phyloP scores from a whole-genome alignment of 139 green algal genomes.

The Picochlorum costavermella region DNA sequence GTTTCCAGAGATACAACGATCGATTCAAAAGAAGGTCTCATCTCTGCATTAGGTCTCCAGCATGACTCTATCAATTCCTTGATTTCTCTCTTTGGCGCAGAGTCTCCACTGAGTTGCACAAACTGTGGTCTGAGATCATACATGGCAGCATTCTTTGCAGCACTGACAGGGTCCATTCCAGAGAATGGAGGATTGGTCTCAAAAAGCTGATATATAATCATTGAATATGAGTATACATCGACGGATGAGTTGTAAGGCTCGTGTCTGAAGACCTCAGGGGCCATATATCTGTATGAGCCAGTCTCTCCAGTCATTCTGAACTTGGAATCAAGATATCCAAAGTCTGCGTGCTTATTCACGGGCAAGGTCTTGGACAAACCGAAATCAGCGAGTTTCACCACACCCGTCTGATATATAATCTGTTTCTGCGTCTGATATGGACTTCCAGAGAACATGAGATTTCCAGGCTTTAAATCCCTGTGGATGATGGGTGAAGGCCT shows the following conservation, averaged over 20 bases:
- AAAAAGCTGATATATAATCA: constrained; percentile 55
- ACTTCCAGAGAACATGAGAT: constrained; percentile 77
- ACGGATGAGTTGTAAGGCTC: constrained; percentile 61
- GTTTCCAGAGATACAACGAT: constrained; percentile 4
- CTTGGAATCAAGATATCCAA: constrained; percentile 47
- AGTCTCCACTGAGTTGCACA: constrained; percentile 12
- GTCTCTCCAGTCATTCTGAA: constrained; percentile 83
- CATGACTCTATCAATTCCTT: constrained; percentile 34
- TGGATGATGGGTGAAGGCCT: constrained; percentile 43
- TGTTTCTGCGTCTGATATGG: constrained; percentile 42
- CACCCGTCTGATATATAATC: constrained; percentile 64
- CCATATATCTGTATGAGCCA: constrained; percentile 51
- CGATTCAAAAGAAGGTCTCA: constrained; percentile 11
- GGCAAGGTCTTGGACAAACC: constrained; percentile 78
- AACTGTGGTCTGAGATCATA: constrained; percentile 37
- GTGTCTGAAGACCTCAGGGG: constrained; percentile 57
- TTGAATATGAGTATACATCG: constrained; percentile 51
- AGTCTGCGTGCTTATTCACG: constrained; percentile 47
- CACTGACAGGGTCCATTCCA: constrained; percentile 45
- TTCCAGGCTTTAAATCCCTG: constrained; percentile 83
- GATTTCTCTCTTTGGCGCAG: constrained; percentile 17
- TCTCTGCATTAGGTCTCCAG: constrained; percentile 23
- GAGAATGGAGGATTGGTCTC: constrained; percentile 39
- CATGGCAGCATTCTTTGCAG: constrained; percentile 37
- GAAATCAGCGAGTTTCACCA: constrained; percentile 78